Percentiles rank a stretch among this genome's conserved stretches.
These are phyloP conservation scores for Piper longum DNA, from an alignment of 164 flowering plant genomes.

Conservation along the genomic window DNA sequence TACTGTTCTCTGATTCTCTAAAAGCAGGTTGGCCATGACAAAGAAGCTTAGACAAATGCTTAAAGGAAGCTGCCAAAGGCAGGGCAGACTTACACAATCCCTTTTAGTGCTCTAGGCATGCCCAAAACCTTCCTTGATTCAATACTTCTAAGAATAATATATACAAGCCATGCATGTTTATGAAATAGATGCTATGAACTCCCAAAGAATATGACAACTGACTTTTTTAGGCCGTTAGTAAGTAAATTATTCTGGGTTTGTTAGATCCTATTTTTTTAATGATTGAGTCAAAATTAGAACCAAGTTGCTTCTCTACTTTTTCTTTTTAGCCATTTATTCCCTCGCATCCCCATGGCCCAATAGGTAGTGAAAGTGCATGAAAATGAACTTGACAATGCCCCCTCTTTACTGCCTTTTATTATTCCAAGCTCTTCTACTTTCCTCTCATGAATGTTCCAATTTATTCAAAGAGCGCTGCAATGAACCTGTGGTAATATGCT, in stretches of 20 bases:
- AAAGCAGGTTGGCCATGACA: slow-evolving; percentile 11
- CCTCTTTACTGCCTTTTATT: slow-evolving; percentile 15
- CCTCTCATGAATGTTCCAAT: neutral
- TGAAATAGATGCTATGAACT: no score
- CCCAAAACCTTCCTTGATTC: neutral
- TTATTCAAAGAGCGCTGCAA: neutral
- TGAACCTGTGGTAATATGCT: neutral
- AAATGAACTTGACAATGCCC: slow-evolving; percentile 19
- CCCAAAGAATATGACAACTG: slow-evolving; percentile 3
- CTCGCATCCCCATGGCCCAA: neutral
- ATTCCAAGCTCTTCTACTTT: neutral
- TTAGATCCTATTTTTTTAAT: neutral
- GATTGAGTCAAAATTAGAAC: neutral
- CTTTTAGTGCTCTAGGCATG: neutral
- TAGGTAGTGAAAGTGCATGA: slow-evolving; percentile 17
- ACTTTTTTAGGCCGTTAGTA: slow-evolving; percentile 4
- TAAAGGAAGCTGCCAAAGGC: slow-evolving; percentile 26
- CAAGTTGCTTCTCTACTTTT: neutral
- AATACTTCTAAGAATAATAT: neutral
- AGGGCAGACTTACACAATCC: neutral
- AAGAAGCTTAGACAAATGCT: slow-evolving; percentile 17
- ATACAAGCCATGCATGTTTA: no score
- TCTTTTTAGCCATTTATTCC: neutral
- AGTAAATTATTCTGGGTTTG: slow-evolving; percentile 17
- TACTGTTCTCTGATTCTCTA: slow-evolving; percentile 5